phyloP scores from a whole-genome alignment of 306 rosid genomes.

The Rosa chinensis region DNA sequence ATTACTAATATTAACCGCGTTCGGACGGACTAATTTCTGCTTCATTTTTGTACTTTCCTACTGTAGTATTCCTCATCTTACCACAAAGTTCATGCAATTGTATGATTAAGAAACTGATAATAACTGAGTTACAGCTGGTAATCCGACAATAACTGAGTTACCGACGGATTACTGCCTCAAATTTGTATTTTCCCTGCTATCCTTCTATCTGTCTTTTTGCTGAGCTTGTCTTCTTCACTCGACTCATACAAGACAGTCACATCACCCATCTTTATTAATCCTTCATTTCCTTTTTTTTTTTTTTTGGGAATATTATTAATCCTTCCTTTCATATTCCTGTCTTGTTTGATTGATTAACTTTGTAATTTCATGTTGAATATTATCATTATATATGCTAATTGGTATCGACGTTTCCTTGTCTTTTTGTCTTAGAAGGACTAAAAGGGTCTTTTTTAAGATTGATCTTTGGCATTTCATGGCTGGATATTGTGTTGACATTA shows the following conservation, averaged over 20 bases:
- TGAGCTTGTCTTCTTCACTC: not conserved
- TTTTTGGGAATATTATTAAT: too few species aligned
- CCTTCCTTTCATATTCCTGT: not conserved
- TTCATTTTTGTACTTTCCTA: not conserved
- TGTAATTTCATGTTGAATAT: not conserved
- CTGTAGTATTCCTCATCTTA: not conserved
- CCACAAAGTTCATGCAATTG: not conserved
- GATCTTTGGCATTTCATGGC: constrained; percentile 11
- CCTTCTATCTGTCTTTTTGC: not conserved
- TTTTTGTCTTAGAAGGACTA: not conserved
- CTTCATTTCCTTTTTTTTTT: too few species aligned
- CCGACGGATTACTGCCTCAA: not conserved
- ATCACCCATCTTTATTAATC: not conserved
- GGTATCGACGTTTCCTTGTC: not conserved
- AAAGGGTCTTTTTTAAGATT: not conserved
- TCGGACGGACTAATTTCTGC: not conserved
- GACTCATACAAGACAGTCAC: constrained; percentile 1
- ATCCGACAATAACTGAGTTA: not conserved
- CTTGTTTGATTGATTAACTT: constrained; percentile 1
- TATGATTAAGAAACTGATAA: not conserved
- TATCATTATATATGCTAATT: not conserved
- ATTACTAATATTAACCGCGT: not conserved
- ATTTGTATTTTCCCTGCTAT: not conserved
- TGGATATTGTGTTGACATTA: constrained; percentile 29
- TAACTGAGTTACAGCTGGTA: not conserved